Evolutionary conservation across 768 basidiomycete species (phyloP).

Genomic region (Coprinopsis sp.): DNA sequence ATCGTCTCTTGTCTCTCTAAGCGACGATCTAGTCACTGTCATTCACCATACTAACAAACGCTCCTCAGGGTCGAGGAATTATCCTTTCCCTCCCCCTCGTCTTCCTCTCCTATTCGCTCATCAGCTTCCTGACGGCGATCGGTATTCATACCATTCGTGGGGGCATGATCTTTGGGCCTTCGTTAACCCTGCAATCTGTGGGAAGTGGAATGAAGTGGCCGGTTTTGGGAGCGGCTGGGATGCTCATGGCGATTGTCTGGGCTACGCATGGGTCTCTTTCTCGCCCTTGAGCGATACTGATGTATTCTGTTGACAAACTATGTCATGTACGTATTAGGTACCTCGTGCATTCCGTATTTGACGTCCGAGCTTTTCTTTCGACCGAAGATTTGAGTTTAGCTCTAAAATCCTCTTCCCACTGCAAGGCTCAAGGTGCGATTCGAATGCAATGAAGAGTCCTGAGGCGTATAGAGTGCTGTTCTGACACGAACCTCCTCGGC

Average conservation of each 20-base stretch:
- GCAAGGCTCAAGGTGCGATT: no score
- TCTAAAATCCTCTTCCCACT: no score
- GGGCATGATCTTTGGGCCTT: slow-evolving; percentile 33
- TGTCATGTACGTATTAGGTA: no score
- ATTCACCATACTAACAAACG: no score
- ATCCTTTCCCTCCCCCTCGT: slow-evolving; percentile 70
- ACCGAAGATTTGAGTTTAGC: no score
- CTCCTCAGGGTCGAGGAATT: slow-evolving; percentile 50
- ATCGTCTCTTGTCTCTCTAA: neutral
- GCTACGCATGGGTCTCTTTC: neutral
- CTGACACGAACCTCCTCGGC: no score
- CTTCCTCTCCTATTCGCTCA: slow-evolving; percentile 66
- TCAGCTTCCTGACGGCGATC: slow-evolving; percentile 62
- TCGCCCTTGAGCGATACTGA: neutral
- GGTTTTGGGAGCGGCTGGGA: slow-evolving; percentile 1
- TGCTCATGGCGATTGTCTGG: neutral
- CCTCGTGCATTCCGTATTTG: no score
- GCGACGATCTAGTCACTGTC: neutral
- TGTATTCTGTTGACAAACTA: no score
- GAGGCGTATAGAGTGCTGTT: no score
- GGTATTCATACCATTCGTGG: slow-evolving; percentile 64
- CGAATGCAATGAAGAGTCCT: no score
- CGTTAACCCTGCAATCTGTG: slow-evolving; percentile 38
- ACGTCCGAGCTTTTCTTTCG: no score
- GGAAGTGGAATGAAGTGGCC: slow-evolving; percentile 44